These are phyloP conservation scores for Phytophthora meadii DNA, from an alignment of 352 stramenopile genomes.

Conservation along the genomic window DNA sequence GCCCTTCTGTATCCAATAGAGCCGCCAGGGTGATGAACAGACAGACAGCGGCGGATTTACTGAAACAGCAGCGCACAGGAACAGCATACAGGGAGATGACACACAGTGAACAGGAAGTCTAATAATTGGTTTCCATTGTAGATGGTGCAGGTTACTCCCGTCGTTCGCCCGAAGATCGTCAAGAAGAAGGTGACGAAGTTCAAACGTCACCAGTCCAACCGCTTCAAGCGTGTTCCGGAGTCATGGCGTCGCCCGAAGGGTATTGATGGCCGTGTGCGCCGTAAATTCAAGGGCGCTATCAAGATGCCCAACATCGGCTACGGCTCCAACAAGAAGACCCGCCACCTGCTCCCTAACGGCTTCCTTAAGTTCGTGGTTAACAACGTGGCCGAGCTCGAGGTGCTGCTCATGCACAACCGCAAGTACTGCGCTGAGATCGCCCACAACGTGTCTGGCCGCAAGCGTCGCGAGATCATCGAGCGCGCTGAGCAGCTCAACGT, in stretches of 20 bases:
- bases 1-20: neutral
- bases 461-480: constrained; percentile 98
- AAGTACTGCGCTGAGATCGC: constrained; percentile 99
- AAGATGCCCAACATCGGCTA: constrained; percentile 99
- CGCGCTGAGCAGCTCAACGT: constrained; percentile 98
- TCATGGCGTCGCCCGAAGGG: constrained; percentile 99
- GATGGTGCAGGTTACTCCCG: constrained; percentile 93
- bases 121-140: constrained; percentile 36
- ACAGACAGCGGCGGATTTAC: neutral
- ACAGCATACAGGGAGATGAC: constrained; percentile 14
- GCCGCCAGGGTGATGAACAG: neutral
- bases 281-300: constrained; percentile 99
- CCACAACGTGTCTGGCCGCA: constrained; percentile 97
- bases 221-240: constrained; percentile 97
- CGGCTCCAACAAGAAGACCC: constrained; percentile 99
- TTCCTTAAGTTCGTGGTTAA: constrained; percentile 99
- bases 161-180: constrained; percentile 94
- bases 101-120: constrained; percentile 16
- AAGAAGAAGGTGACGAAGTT: constrained; percentile 99
- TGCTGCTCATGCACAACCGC: constrained; percentile 94
- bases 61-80: constrained; percentile 5
- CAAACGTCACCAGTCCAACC: constrained; percentile 98
- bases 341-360: constrained; percentile 98
- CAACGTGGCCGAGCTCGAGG: constrained; percentile 98
- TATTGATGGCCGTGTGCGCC: constrained; percentile 99